Evolutionary conservation across 768 basidiomycete genomes (phyloP), one percentile per base, ranked within the genome.

Genomic region (Mycena maculata): DNA sequence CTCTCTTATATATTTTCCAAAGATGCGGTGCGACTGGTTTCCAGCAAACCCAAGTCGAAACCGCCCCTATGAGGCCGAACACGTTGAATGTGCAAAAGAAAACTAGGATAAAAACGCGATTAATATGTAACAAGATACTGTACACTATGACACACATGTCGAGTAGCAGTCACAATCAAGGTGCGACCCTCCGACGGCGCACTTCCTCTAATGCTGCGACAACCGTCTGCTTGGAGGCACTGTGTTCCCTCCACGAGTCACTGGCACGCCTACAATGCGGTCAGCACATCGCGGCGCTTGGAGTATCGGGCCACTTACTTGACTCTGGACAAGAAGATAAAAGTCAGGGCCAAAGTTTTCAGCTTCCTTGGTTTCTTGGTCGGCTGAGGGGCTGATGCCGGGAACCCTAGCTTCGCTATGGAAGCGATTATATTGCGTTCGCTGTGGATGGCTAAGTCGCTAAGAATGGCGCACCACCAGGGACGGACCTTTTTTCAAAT

Each of bases 1-100:
- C 73, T 92, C 50, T 93, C 92, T 22, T 95, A 95, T 73, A 71
- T 95, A 8, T 90, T 92, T 73, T 88, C 90, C 9, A 92, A 90
- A 74, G 85, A 90, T 66, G 92, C 91, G 0, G 90, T 94, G 45
- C 88, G 87, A 39, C 77, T 94, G 48, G 67, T 91, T 25, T 81
- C 84, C 33, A 73, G 79, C 68, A 75, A 75, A 30, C 76, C 74
- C 25, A 75, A 80, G 57, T 67, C 69, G 15, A 80, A 75, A 65
- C 69, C 73, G 6, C 78, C 75, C 4, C 73, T 72, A 22, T 71
- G 71, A 63, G 20, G 48, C 23, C 52, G 22, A 15, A 38, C 28
- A 4, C 15, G n/a, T 41, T 42, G 36, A 67, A 52, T 54, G 31
- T 30, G n/a, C n/a, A n/a, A n/a, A 36, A 57, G 58, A 59, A 55